Base-by-base conservation (phyloP, 257 asterid species). In the Solanum microdontum region DNA sequence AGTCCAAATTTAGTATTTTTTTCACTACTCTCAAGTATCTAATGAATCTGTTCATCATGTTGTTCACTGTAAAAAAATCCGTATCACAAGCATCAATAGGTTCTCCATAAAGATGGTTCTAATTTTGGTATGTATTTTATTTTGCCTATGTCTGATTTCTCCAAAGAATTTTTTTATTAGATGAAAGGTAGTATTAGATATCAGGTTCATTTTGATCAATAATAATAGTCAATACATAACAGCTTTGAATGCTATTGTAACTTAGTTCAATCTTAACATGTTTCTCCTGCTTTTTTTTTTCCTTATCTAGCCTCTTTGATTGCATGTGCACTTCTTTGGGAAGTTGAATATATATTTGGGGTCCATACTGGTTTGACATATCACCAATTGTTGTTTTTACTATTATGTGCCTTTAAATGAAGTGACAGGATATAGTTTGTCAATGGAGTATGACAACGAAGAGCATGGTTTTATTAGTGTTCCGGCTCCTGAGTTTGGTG, bases 401-500 rank as follows among this genome's bases (percentile, higher is more conserved):
- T 86, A 51, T 86, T 51, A 62, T 45, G 74, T 48, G 60, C 34
- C 68, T 86, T 73, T 86, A 26, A 86, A 33, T 73, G 69, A 43
- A 37, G 45, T 86, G 88, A 79, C 84, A 86, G 88, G 43, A 48
- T 86, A 76, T 51, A 86, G 88, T 64, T 80, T 87, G 48, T 51
- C 86, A 37, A 95, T 95, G 98, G 95, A 91, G 90, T 88, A 83
- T 8, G 85, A 73, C 5, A 90, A 88, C 28, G 92, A 90, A 55
- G 91, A 90, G 68, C 89, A 86, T 83, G 89, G 84, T 75, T 91
- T 84, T 93, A 80, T 86, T 86, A 95, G 96, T 88, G 88, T 84
- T 82, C 85, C 85, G n/a, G 79, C 88, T 58, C 99, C 97, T 68
- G 95, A 93, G 89, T 94, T 84, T 86, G 99, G 99, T 89, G 99